Percentiles rank a stretch among this genome's conserved stretches.
Evolutionary conservation across 805 yeast genomes (phyloP).

Genomic region (Starmerella vitae): DNA sequence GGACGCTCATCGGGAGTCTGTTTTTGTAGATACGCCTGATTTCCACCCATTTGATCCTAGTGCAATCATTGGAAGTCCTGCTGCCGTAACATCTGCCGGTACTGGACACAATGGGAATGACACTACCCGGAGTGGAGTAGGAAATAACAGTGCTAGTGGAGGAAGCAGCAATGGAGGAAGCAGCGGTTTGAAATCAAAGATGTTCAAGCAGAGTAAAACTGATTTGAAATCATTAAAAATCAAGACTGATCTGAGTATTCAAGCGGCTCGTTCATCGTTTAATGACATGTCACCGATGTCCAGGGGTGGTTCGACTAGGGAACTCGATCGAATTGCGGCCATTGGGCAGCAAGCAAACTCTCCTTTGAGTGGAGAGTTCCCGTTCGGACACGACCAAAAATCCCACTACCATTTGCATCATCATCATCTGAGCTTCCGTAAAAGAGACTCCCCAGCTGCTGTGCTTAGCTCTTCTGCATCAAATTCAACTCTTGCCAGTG

Average conservation of each 20-base stretch:
- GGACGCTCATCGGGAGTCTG: constrained; percentile 11
- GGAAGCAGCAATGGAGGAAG: not conserved
- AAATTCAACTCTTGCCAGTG: constrained; percentile 32
- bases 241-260: constrained; percentile 22
- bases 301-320: constrained; percentile 25
- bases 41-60: constrained; percentile 9
- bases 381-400: constrained; percentile 6
- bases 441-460: constrained; percentile 29
- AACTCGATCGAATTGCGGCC: constrained; percentile 29
- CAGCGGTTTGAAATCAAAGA: constrained; percentile 23
- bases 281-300: constrained; percentile 25
- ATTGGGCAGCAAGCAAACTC: constrained; percentile 20
- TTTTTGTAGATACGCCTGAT: constrained; percentile 10
- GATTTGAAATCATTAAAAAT: constrained; percentile 20
- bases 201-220: constrained; percentile 26
- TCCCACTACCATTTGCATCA: constrained; percentile 25
- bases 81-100: not conserved
- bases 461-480: constrained; percentile 33
- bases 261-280: constrained; percentile 22
- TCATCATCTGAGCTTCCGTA: constrained; percentile 27
- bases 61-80: constrained; percentile 1
- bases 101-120: not conserved
- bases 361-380: constrained; percentile 9
- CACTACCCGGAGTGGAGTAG: not conserved
- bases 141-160: not conserved